Evolutionary conservation across 2,329 filamentous ascomycete genomes (phyloP).

Genomic region (Dactylonectria macrodidyma): DNA sequence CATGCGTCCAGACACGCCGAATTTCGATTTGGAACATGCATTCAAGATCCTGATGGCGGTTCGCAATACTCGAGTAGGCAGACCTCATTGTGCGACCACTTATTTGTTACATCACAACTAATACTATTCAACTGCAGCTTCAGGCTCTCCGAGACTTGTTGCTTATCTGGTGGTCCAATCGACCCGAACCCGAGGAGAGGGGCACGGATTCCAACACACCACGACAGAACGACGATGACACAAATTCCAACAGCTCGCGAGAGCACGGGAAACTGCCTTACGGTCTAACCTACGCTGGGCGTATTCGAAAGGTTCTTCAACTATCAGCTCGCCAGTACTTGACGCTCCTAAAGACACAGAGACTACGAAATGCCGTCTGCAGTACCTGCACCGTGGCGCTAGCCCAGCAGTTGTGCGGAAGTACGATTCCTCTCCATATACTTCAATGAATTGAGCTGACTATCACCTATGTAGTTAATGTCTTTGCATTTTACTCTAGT

Average conservation of each 20-base stretch:
- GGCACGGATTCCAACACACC: no score
- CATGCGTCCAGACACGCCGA: slow-evolving; percentile 51
- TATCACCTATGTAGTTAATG: slow-evolving; percentile 36
- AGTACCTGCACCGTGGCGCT: slow-evolving; percentile 48
- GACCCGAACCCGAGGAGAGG: no score
- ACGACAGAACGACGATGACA: background rate
- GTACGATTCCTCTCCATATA: slow-evolving; percentile 42
- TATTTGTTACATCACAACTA: no score
- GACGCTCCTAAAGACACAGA: slow-evolving; percentile 29
- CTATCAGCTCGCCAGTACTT: slow-evolving; percentile 38
- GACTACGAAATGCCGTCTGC: slow-evolving; percentile 40
- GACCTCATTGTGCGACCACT: background rate
- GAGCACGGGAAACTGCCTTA: background rate
- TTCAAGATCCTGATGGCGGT: slow-evolving; percentile 50
- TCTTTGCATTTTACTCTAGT: slow-evolving; percentile 63
- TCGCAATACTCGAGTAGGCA: slow-evolving; percentile 47
- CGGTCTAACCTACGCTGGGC: background rate
- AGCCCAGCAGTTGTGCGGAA: slow-evolving; percentile 49
- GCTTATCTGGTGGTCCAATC: slow-evolving; percentile 47
- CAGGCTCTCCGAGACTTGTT: slow-evolving; percentile 57
- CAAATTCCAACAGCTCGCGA: background rate
- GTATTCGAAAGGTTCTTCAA: background rate
- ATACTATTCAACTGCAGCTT: slow-evolving; percentile 42
- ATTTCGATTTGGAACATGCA: slow-evolving; percentile 53
- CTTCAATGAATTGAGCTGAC: background rate